A percentile compares a stretch with the other conserved stretches of the same genome.
phyloP scores from a whole-genome alignment of 495 filamentous ascomycete species.

The Annulohypoxylon maeteangense region DNA sequence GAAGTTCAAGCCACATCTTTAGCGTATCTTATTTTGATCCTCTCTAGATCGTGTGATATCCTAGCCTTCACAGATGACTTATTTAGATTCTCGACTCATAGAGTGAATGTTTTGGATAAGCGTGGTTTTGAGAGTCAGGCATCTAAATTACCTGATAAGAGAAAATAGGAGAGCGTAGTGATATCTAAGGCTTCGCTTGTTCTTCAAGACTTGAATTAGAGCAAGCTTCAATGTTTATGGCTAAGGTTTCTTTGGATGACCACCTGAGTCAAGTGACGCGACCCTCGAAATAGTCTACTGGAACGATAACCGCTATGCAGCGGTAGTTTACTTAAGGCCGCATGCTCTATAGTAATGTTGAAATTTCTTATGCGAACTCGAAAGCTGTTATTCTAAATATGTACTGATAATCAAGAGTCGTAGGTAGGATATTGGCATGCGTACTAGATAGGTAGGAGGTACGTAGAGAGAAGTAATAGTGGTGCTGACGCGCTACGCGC shows the following conservation, averaged over 20 bases:
- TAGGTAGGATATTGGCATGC: not conserved
- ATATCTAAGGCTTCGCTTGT: not conserved
- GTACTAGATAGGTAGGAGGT: too few relatives aligned
- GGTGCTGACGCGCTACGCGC: not conserved
- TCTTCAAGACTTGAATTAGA: not conserved
- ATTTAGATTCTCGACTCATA: not conserved
- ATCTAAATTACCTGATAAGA: not conserved
- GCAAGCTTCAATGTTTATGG: not conserved
- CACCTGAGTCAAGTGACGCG: not conserved
- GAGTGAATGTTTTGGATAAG: not conserved
- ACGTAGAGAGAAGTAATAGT: too few relatives aligned
- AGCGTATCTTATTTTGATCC: not conserved
- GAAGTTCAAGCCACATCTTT: not conserved
- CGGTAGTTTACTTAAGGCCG: not conserved
- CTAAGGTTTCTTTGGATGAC: not conserved
- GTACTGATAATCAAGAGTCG: too few relatives aligned
- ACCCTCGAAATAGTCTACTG: not conserved
- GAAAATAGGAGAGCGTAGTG: not conserved
- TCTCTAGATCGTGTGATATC: not conserved
- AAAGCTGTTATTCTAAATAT: not conserved
- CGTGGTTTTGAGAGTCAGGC: not conserved
- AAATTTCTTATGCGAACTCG: not conserved
- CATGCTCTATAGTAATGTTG: not conserved
- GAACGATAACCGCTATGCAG: not conserved
- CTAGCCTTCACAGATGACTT: not conserved